Conservation (phyloP, 202 grass and related monocot species). For the Sporobolus alterniflorus region DNA sequence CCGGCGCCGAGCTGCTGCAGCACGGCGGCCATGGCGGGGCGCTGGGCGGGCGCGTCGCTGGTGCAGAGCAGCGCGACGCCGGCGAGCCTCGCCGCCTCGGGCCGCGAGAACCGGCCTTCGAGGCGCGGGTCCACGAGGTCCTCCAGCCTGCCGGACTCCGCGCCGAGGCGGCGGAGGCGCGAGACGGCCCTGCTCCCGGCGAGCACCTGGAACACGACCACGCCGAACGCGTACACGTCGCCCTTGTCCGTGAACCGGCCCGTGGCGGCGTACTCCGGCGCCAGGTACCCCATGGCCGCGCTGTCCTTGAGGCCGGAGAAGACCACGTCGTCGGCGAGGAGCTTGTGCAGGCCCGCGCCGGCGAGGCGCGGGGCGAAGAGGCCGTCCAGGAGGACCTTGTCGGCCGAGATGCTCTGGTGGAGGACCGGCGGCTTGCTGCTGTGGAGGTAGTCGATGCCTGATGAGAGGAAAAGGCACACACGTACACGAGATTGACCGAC, state of each 20-base stretch:
- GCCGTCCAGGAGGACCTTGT: conserved; percentile 72
- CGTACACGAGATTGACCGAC: too few species aligned
- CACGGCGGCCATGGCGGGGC: conserved; percentile 63
- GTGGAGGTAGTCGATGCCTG: conserved; percentile 86
- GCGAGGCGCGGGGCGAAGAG: conserved; percentile 52
- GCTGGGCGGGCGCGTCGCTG: conserved; percentile 58
- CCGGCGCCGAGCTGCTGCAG: conserved; percentile 70
- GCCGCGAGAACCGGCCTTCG: conserved; percentile 57
- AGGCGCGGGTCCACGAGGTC: conserved; percentile 77
- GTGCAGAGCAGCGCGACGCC: conserved; percentile 81
- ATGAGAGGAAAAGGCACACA: neutral
- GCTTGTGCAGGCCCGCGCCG: conserved; percentile 62
- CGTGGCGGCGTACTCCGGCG: conserved; percentile 75
- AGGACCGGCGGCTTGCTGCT: conserved; percentile 54
- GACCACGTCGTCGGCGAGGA: conserved; percentile 78
- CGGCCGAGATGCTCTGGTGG: conserved; percentile 82
- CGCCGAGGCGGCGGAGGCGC: conserved; percentile 42
- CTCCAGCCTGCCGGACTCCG: conserved; percentile 53
- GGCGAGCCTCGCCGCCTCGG: conserved; percentile 68
- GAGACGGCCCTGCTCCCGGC: conserved; percentile 53
- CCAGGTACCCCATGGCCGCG: conserved; percentile 78
- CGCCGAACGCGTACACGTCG: conserved; percentile 86
- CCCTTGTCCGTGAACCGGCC: conserved; percentile 79
- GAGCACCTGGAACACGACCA: conserved; percentile 71
- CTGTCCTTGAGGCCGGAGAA: conserved; percentile 85